Conservation (phyloP, 176 grass and related monocot species). For the Cenchrus fungigraminus region DNA sequence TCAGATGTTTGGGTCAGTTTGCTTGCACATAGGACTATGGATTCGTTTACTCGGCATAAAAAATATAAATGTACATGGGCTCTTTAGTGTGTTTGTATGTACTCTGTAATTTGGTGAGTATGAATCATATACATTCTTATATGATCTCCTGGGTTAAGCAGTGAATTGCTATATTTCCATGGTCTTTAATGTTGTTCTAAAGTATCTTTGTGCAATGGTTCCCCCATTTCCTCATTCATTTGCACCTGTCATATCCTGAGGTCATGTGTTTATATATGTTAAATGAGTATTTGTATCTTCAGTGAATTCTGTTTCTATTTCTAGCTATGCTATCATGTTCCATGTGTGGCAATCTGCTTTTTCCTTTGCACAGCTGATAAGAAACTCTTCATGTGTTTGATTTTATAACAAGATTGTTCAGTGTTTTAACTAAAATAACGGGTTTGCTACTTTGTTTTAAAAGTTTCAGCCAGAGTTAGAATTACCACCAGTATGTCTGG, state of each 20-base stretch:
- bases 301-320: slow-evolving; percentile 14
- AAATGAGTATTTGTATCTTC: background rate
- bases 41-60: background rate
- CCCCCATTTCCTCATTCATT: background rate
- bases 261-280: background rate
- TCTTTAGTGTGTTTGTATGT: background rate
- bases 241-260: background rate
- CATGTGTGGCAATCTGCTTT: slow-evolving; percentile 1
- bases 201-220: background rate
- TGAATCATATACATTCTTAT: background rate
- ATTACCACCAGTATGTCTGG: slow-evolving; percentile 34
- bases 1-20: background rate
- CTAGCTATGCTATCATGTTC: background rate
- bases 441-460: slow-evolving; percentile 5
- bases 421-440: slow-evolving; percentile 16
- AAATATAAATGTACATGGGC: background rate
- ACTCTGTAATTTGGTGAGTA: slow-evolving; percentile 24
- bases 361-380: background rate
- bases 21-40: background rate
- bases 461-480: slow-evolving; percentile 13
- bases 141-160: background rate
- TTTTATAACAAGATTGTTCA: slow-evolving; percentile 11
- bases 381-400: background rate
- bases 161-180: background rate
- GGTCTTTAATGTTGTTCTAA: background rate